phyloP scores from a whole-genome alignment of 83 land plant species.

The Isoetes engelmannii region DNA sequence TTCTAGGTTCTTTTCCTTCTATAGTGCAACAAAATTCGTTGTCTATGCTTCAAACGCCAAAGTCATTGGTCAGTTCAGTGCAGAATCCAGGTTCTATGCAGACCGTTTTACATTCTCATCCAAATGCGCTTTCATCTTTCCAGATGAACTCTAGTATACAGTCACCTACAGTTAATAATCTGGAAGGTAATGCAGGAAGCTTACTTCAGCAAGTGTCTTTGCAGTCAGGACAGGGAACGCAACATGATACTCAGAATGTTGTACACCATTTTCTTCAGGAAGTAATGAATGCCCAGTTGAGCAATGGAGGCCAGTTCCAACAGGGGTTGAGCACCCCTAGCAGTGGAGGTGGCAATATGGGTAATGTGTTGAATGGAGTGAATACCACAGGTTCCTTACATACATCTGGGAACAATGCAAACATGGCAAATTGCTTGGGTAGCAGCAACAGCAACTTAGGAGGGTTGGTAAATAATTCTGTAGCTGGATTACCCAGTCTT shows the following conservation, averaged over 20 bases:
- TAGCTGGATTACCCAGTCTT: constrained; percentile 9
- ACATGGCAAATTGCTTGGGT: too few species aligned
- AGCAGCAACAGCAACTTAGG: constrained; percentile 3
- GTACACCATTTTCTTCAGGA: constrained; percentile 31
- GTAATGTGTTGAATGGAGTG: neutral
- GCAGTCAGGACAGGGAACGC: constrained; percentile 17
- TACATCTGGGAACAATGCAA: too few species aligned
- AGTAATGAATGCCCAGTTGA: constrained; percentile 30
- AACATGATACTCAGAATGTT: constrained; percentile 13
- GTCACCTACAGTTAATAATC: constrained; percentile 16
- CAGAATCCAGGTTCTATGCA: too few species aligned
- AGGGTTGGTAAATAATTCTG: neutral
- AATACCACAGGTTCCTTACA: too few species aligned
- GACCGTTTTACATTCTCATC: neutral
- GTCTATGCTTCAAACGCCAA: too few species aligned
- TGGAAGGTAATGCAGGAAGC: constrained; percentile 16
- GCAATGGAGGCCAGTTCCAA: neutral
- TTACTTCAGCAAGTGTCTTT: constrained; percentile 18
- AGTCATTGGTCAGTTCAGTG: too few species aligned
- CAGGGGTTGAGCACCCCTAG: constrained; percentile 10
- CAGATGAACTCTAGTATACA: constrained; percentile 14
- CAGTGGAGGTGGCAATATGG: constrained; percentile 6
- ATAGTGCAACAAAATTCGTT: too few species aligned
- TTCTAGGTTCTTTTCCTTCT: too few species aligned
- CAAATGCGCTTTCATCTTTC: constrained; percentile 18